Base-by-base conservation (phyloP, 129 eudicot genomes). In the sunflower (Helianthus annuus) region DNA sequence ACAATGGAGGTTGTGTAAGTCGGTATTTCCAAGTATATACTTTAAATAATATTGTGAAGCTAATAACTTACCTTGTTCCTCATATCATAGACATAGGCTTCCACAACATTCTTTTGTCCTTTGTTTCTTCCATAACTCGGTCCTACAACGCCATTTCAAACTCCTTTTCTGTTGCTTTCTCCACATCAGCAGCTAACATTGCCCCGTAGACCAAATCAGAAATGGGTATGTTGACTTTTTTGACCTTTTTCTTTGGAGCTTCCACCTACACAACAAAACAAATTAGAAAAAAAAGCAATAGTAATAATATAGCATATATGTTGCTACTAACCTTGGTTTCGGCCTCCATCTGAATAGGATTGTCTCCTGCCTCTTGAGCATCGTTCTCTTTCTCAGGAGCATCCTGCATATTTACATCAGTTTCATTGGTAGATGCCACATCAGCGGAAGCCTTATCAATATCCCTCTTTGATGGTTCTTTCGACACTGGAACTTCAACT, bases 81-180 rank as follows among this genome's bases (percentile, higher is more conserved):
- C 98, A 87, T 94, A 66, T 94, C 98, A 76, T 90, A 90, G 17
- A 94, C 98, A 83, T 94, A 94, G 39, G 98, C 78, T 80, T 94
- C 97, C 19, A 94, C 97, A 45, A 93, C 96, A 79, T 94, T 94
- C 84, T 94, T 65, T 76, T 86, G 81, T 94, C 98, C 70, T 94
- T 94, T 48, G 98, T 94, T 64, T 94, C 98, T 77, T 94, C 98
- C 98, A 94, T 94, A 52, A 90, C 87, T 8, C 98, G 83, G 49
- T 94, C 98, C 79, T n/a, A n/a, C n/a, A n/a, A n/a, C n/a, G n/a
- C n/a, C n/a, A n/a, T n/a, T n/a, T n/a, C n/a, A n/a, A n/a, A n/a
- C n/a, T n/a, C n/a, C n/a, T n/a, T n/a, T n/a, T n/a, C n/a, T n/a
- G n/a, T n/a, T n/a, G n/a, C n/a, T n/a, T n/a, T n/a, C n/a, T n/a